These are phyloP conservation scores for Circinella umbellata DNA, from an alignment of 371 early-diverging fungal genomes.

Conservation along the genomic window DNA sequence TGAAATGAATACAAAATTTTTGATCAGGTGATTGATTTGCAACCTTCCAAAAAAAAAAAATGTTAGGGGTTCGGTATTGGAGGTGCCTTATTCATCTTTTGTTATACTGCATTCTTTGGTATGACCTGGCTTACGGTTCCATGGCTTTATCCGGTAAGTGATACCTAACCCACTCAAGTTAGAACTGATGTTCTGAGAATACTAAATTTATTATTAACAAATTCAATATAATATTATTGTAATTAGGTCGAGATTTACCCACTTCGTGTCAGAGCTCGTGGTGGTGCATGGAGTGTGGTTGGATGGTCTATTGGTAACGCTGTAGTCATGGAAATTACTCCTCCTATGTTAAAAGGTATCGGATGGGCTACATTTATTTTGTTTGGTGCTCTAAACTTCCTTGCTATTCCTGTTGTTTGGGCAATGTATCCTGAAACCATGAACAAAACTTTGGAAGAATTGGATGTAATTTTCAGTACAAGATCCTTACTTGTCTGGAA, in stretches of 20 bases:
- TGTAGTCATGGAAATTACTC: slow-evolving; percentile 47
- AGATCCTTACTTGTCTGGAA: slow-evolving; percentile 47
- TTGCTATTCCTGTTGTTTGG: slow-evolving; percentile 43
- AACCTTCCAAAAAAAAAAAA: neutral
- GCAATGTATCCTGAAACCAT: slow-evolving; percentile 43
- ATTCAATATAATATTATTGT: neutral
- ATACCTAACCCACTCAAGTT: too few species aligned
- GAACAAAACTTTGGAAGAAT: slow-evolving; percentile 44
- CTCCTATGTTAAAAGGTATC: slow-evolving; percentile 40
- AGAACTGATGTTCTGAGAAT: neutral
- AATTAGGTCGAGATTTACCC: slow-evolving; percentile 35
- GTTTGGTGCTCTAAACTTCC: slow-evolving; percentile 44
- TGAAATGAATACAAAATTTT: neutral
- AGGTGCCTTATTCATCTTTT: slow-evolving; percentile 41
- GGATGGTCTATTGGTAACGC: slow-evolving; percentile 53
- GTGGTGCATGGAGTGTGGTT: slow-evolving; percentile 51
- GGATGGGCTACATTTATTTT: slow-evolving; percentile 48
- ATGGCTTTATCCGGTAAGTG: slow-evolving; percentile 44
- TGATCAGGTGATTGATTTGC: slow-evolving; percentile 1
- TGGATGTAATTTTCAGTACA: slow-evolving; percentile 46
- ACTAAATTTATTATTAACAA: neutral
- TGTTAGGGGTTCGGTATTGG: slow-evolving; percentile 33
- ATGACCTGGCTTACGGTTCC: slow-evolving; percentile 47
- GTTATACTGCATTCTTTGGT: slow-evolving; percentile 43
- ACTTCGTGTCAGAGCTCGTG: slow-evolving; percentile 42